These are phyloP conservation scores for Ambispora gerdemannii DNA, from an alignment of 192 early-diverging fungal species.

Conservation along the genomic window DNA sequence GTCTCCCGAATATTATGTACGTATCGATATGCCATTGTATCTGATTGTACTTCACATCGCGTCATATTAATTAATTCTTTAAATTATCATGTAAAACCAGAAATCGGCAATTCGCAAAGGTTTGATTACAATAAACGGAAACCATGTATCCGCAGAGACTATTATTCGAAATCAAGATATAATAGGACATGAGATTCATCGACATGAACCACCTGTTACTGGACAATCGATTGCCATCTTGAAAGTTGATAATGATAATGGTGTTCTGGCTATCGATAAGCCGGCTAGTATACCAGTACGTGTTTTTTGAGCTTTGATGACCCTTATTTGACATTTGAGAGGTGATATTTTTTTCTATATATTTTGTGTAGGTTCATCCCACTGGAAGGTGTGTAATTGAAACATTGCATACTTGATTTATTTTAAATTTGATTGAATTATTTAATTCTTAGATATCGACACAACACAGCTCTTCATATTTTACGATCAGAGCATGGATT, in stretches of 20 bases:
- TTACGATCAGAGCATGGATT: constrained; percentile 61
- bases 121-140: constrained; percentile 76
- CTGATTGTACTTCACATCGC: not conserved
- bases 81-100: constrained; percentile 31
- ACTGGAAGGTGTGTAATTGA: constrained; percentile 16
- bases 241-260: constrained; percentile 50
- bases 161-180: constrained; percentile 75
- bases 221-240: constrained; percentile 64
- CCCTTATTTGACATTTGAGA: too few species aligned
- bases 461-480: constrained; percentile 77
- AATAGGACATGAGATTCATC: constrained; percentile 80
- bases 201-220: constrained; percentile 93
- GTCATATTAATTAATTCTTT: not conserved
- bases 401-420: not conserved
- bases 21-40: constrained; percentile 17
- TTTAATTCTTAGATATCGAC: constrained; percentile 71
- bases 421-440: not conserved
- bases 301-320: not conserved
- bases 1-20: constrained; percentile 74
- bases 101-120: constrained; percentile 74
- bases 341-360: too few species aligned
- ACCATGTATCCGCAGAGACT: constrained; percentile 53
- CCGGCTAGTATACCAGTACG: constrained; percentile 84
- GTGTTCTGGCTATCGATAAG: constrained; percentile 84
- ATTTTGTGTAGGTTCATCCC: constrained; percentile 61